These are phyloP conservation scores for Claviceps monticola DNA, from an alignment of 2,329 filamentous ascomycete genomes.

Conservation along the genomic window DNA sequence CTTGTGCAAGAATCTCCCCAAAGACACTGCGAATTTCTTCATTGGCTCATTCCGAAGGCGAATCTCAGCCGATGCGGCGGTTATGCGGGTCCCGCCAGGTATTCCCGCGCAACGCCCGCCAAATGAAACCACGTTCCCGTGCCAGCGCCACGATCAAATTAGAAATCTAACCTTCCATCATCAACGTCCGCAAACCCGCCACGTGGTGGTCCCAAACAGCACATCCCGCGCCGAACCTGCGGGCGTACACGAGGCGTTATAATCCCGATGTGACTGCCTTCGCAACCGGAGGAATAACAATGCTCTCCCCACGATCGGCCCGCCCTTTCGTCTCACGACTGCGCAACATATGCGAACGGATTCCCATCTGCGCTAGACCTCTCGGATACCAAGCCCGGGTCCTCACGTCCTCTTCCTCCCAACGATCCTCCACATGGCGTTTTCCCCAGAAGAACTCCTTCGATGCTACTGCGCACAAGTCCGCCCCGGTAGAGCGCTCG, in stretches of 20 bases:
- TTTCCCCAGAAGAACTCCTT: constrained; percentile 9
- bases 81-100: neutral
- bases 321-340: neutral
- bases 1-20: too few species aligned
- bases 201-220: neutral
- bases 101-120: neutral
- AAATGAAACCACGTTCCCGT: neutral
- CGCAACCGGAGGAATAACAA: neutral
- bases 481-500: constrained; percentile 15
- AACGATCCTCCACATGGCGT: constrained; percentile 7
- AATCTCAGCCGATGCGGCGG: neutral
- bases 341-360: neutral
- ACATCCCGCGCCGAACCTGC: neutral
- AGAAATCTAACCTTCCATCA: too few species aligned
- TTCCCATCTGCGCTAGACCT: neutral
- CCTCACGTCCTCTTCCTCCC: constrained; percentile 6
- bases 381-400: neutral
- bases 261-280: neutral
- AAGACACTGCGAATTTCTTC: too few species aligned
- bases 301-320: neutral
- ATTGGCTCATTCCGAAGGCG: neutral
- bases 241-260: too few species aligned
- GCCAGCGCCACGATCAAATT: too few species aligned
- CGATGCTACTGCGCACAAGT: constrained; percentile 13
- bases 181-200: too few species aligned